Conservation (phyloP, 306 rosid genomes). For the Senna siamea region DNA sequence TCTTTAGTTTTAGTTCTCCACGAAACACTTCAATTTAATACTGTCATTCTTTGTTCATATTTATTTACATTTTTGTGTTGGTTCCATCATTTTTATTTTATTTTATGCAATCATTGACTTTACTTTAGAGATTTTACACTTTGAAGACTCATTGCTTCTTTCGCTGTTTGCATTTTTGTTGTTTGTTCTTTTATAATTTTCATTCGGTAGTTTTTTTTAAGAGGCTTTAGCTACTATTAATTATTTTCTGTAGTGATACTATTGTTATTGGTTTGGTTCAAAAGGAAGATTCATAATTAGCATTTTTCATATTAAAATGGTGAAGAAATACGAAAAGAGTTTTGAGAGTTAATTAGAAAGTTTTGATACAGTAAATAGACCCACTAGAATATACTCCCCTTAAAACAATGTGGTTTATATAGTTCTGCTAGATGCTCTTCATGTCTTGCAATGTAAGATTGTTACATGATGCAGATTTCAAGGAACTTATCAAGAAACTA, state of each 20-base stretch:
- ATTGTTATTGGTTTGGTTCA: not conserved
- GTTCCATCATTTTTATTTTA: not conserved
- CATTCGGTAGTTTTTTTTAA: not conserved
- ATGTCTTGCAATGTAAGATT: not conserved
- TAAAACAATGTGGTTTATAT: not conserved
- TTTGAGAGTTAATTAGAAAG: not conserved
- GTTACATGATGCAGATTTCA: not conserved
- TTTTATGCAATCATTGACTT: not conserved
- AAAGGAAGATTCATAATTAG: not conserved
- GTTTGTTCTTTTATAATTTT: not conserved
- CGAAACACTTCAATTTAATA: not conserved
- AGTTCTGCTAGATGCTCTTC: not conserved
- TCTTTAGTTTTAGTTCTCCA: not conserved
- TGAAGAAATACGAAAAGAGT: not conserved
- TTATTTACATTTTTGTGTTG: not conserved
- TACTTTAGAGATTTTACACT: not conserved
- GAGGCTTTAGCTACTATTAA: not conserved
- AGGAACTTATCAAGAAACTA: not conserved
- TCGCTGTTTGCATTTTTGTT: not conserved
- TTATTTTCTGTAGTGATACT: not conserved
- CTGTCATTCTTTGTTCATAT: too few species aligned
- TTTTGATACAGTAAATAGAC: not conserved
- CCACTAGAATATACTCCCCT: not conserved
- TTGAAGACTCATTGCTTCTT: not conserved
- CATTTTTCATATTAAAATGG: not conserved